These are phyloP conservation scores for Dictyostelium brefeldianum DNA, from an alignment of 78 protist genomes.

Conservation along the genomic window DNA sequence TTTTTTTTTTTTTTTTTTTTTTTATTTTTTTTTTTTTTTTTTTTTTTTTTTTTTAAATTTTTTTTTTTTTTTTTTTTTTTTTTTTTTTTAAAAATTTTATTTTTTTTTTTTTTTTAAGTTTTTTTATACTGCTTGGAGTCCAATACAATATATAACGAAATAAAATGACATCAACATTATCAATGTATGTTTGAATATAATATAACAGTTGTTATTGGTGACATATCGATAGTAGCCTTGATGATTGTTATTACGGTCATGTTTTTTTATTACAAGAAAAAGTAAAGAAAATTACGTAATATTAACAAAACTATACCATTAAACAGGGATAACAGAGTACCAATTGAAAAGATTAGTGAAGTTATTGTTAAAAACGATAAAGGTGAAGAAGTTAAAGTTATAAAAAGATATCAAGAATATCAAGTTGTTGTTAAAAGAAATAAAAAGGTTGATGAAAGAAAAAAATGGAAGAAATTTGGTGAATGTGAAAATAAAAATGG, in stretches of 20 bases:
- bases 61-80: no score
- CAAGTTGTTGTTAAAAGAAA: conserved; percentile 56
- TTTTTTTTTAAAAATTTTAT: no score
- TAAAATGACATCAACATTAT: neutral
- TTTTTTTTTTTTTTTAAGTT: no score
- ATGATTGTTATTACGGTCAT: neutral
- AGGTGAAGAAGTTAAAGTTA: conserved; percentile 76
- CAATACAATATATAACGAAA: no score
- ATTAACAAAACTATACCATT: neutral
- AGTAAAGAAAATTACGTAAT: neutral
- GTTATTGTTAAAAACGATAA: conserved; percentile 69
- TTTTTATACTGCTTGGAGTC: no score
- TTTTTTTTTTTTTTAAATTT: no score
- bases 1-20: no score
- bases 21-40: no score
- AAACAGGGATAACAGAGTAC: conserved; percentile 30
- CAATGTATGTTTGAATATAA: neutral
- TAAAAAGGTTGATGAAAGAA: conserved; percentile 67
- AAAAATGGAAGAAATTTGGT: conserved; percentile 72
- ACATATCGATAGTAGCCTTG: no score
- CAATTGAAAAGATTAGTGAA: conserved; percentile 55
- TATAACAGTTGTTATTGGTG: no score
- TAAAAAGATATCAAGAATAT: conserved; percentile 53
- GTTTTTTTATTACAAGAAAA: neutral
- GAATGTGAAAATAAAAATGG: conserved; percentile 19